phyloP scores from a whole-genome alignment of 495 filamentous ascomycete species.

The Aspergillus incahuasiensis region DNA sequence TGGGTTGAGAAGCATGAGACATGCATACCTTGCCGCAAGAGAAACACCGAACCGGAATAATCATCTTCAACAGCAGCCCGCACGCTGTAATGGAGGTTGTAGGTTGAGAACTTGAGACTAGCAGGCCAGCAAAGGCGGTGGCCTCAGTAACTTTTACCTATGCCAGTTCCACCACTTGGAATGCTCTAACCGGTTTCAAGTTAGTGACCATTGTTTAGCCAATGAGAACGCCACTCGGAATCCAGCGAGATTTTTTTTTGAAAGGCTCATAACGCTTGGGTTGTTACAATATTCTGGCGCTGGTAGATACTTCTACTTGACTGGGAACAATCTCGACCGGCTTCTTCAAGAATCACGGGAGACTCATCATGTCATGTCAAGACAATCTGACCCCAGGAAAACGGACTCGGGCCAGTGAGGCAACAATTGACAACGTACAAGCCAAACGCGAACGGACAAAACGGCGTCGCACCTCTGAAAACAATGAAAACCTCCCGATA shows the following conservation, averaged over 20 bases:
- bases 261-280: no score
- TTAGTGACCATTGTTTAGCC: not conserved
- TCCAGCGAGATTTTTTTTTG: no score
- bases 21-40: constrained; percentile 88
- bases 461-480: constrained; percentile 30
- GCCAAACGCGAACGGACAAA: constrained; percentile 28
- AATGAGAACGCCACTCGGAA: no score
- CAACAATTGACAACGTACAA: constrained; percentile 16
- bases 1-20: not conserved
- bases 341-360: no score
- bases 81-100: no score
- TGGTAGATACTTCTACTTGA: no score
- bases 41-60: constrained; percentile 97
- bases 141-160: not conserved
- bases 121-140: not conserved
- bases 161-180: not conserved
- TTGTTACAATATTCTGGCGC: no score
- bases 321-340: no score
- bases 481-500: not conserved
- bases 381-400: constrained; percentile 23
- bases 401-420: constrained; percentile 34
- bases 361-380: constrained; percentile 7
- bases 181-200: constrained; percentile 1
- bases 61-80: constrained; percentile 53
- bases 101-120: no score